Evolutionary conservation across 148 eudicot species (phyloP), one percentile per base, ranked within the genome.

Genomic region (Fagopyrum homotropicum): DNA sequence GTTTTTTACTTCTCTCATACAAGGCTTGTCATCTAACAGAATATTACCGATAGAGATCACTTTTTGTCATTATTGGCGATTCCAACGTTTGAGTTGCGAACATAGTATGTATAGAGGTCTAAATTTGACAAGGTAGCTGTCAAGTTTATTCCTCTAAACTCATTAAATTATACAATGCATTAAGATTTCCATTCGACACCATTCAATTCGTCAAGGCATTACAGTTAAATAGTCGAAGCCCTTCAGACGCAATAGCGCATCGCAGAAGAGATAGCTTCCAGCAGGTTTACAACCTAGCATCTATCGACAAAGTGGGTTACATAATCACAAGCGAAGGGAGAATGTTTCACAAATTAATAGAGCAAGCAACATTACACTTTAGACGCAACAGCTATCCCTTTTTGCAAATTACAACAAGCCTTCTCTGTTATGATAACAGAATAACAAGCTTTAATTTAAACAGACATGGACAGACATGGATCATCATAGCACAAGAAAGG

Each of bases 391-490:
- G 2, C 63, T 1, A 19, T 6, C 11, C 63, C 30, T 57, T 57
- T 9, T 17, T 2, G 1, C 40, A 35, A 1, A 35, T 1, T 35
- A 35, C 40, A 35, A 35, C 40, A 35, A 35, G 40, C 40, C 40
- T 35, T 35, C 40, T 35, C 40, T 35, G 40, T 35, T 35, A 35
- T 35, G 40, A 35, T 35, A 30, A 6, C 11, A 57, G 63, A 57
- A 61, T 22, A 7, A 6, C 10, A 22, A 57, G 64, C 64, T 11
- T 17, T 22, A 57, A 16, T 35, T 63, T 29, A 10, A 63, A 63
- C 30, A 63, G 30, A 63, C 69, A 63, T 63, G 12, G 64, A 63
- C 30, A 63, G 30, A 63, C 69, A 63, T 63, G 12, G 64, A 8
- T 60, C 66, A 60, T 4, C 66, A 60, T 60, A 22, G 16, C 69